phyloP scores from a whole-genome alignment of 225 moss, liverwort and hornwort species.

The Bryum argenteum region DNA sequence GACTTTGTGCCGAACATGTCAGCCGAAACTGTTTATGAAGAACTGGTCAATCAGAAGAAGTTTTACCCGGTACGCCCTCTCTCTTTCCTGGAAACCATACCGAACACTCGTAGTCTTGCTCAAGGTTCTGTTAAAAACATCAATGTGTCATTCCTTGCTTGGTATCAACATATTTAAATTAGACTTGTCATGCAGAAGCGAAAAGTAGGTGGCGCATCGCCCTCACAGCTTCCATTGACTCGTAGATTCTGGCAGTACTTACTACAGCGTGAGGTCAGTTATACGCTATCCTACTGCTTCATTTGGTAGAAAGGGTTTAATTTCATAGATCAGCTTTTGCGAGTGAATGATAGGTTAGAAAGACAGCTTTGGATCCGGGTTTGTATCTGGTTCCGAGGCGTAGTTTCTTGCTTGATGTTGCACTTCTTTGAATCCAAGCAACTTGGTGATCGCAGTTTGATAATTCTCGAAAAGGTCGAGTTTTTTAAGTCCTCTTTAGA shows the following conservation, averaged over 20 bases:
- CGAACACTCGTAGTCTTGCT: not conserved
- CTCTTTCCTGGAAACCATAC: conserved; percentile 16
- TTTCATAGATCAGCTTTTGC: not conserved
- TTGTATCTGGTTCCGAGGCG: not conserved
- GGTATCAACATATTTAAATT: not conserved
- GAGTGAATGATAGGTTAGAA: not conserved
- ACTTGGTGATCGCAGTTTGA: not conserved
- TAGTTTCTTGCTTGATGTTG: not conserved
- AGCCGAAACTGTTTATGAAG: conserved; percentile 52
- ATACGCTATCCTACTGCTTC: not conserved
- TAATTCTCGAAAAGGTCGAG: not conserved
- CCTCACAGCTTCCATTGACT: conserved; percentile 63
- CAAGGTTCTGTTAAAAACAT: not conserved
- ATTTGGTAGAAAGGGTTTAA: not conserved
- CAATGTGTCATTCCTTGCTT: not conserved
- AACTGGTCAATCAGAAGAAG: conserved; percentile 64
- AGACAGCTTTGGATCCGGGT: not conserved
- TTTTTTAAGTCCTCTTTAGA: not conserved
- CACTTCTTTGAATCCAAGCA: not conserved
- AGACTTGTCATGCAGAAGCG: conserved; percentile 58
- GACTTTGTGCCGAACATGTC: conserved; percentile 72
- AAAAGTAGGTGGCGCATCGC: conserved; percentile 72
- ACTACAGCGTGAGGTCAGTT: conserved; percentile 71
- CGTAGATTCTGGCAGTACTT: conserved; percentile 88
- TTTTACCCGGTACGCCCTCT: conserved; percentile 47